Percentiles rank a stretch among this genome's conserved stretches.
phyloP scores from a whole-genome alignment of 1,284 basidiomycete genomes.

The Chalciporus sp. region DNA sequence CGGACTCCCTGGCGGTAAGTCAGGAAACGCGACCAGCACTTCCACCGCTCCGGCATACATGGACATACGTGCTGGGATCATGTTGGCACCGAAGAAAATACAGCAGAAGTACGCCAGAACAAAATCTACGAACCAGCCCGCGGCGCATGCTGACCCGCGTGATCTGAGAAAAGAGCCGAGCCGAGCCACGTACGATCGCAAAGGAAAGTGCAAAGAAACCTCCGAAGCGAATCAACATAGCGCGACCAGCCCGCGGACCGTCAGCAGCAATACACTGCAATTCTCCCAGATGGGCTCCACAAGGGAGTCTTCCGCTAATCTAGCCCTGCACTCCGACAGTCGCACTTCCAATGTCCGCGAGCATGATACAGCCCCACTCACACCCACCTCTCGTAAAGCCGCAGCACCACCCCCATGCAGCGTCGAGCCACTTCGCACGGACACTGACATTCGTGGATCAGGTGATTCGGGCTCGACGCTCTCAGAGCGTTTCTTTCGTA shows the following conservation, averaged over 20 bases:
- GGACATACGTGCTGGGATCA: constrained; percentile 48
- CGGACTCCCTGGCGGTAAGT: constrained; percentile 30
- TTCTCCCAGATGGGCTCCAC: constrained; percentile 14
- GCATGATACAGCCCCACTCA: constrained; percentile 25
- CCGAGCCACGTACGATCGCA: constrained; percentile 13
- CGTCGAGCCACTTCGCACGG: constrained; percentile 51
- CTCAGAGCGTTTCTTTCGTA: constrained; percentile 23
- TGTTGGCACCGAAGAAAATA: constrained; percentile 70
- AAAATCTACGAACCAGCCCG: constrained; percentile 68
- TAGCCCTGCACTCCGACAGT: constrained; percentile 13
- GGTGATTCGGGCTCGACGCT: constrained; percentile 23
- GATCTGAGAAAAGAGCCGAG: constrained; percentile 22
- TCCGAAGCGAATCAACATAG: constrained; percentile 28
- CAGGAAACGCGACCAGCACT: constrained; percentile 6
- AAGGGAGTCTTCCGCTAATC: constrained; percentile 16
- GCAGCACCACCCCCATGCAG: constrained; percentile 64
- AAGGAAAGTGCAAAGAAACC: constrained; percentile 28
- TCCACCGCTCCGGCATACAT: constrained; percentile 36
- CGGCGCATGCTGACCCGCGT: constrained; percentile 53
- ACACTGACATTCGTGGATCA: constrained; percentile 17
- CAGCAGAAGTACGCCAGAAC: constrained; percentile 79
- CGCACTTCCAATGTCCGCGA: constrained; percentile 10
- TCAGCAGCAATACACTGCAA: constrained; percentile 7
- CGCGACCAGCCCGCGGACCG: constrained; percentile 32
- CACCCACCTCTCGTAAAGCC: constrained; percentile 70